phyloP scores from a whole-genome alignment of 805 yeast genomes.

The Myxozyma mucilagina region DNA sequence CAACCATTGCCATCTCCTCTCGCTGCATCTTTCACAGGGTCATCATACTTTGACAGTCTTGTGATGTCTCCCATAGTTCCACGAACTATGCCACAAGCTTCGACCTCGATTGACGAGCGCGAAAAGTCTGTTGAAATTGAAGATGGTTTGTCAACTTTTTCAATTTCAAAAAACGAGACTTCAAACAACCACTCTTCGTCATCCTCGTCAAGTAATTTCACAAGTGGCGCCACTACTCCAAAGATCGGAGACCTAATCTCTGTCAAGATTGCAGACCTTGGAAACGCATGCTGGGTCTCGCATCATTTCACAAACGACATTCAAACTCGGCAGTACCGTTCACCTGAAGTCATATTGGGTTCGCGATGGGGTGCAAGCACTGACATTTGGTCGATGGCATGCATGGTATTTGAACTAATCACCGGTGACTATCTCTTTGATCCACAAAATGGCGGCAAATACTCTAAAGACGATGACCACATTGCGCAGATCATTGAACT shows the following conservation, averaged over 20 bases:
- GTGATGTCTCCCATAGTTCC: constrained; percentile 37
- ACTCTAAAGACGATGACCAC: constrained; percentile 91
- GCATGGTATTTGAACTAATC: constrained; percentile 82
- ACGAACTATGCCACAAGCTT: constrained; percentile 5
- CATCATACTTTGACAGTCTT: constrained; percentile 34
- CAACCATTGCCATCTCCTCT: constrained; percentile 92
- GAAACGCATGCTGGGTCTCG: constrained; percentile 83
- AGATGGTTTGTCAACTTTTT: constrained; percentile 27
- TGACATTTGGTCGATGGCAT: constrained; percentile 95
- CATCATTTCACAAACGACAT: constrained; percentile 85
- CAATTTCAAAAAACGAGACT: constrained; percentile 16
- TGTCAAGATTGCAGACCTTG: constrained; percentile 89
- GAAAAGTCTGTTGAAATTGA: constrained; percentile 13
- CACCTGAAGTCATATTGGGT: constrained; percentile 84
- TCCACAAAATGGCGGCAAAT: constrained; percentile 61
- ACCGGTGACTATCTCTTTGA: constrained; percentile 96
- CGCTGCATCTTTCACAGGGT: constrained; percentile 46
- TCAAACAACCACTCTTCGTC: constrained; percentile 14
- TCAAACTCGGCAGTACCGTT: constrained; percentile 88
- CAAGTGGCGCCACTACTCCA: constrained; percentile 10
- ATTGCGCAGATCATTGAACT: constrained; percentile 91
- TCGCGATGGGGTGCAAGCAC: constrained; percentile 92
- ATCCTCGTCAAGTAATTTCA: constrained; percentile 25
- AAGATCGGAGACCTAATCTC: constrained; percentile 53
- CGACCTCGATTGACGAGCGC: constrained; percentile 1